A percentile compares a stretch with the other conserved stretches of the same genome.
These are phyloP conservation scores for Zalaria obscura DNA, from an alignment of 2,329 filamentous ascomycete species.

Conservation along the genomic window DNA sequence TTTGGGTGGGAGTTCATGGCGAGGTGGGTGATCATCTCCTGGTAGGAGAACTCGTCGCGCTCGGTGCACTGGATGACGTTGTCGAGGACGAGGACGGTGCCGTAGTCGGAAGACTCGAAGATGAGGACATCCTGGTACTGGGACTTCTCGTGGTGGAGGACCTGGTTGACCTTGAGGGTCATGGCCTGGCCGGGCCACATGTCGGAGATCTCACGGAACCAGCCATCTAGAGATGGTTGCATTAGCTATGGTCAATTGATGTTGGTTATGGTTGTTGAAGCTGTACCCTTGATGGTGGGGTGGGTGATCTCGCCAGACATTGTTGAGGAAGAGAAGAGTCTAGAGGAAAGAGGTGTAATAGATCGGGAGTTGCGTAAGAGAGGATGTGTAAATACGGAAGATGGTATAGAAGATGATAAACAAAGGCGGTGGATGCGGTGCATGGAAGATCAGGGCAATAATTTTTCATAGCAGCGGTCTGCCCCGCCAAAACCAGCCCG, in stretches of 20 bases:
- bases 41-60: constrained; percentile 91
- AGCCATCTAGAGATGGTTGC: constrained; percentile 59
- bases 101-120: constrained; percentile 96
- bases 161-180: constrained; percentile 94
- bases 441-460: no score
- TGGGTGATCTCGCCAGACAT: constrained; percentile 58
- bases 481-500: no score
- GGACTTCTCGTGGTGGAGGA: constrained; percentile 98
- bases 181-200: constrained; percentile 99
- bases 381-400: background rate
- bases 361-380: background rate
- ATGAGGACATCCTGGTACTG: constrained; percentile 98
- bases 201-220: constrained; percentile 97
- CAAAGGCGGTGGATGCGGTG: no score
- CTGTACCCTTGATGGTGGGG: constrained; percentile 62
- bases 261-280: constrained; percentile 9
- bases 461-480: no score
- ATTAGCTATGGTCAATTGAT: no score
- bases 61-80: constrained; percentile 99
- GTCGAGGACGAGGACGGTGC: constrained; percentile 90
- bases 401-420: no score
- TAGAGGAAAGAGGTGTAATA: background rate
- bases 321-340: constrained; percentile 5
- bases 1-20: constrained; percentile 97
- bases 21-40: constrained; percentile 99